phyloP scores from a whole-genome alignment of 129 eudicot genomes.

The Tagetes erecta region DNA sequence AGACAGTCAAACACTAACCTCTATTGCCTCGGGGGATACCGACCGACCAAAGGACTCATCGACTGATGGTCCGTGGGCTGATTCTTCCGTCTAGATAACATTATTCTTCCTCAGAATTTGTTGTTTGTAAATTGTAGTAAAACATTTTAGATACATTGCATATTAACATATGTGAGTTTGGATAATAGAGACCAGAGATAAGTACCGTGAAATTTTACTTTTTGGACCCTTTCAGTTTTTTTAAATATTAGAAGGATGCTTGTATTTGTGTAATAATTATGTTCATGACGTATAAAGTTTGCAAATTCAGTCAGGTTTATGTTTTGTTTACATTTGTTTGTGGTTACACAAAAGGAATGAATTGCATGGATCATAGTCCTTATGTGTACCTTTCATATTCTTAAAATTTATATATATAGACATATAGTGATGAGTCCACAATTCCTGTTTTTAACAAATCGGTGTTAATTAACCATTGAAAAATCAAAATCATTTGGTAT shows the following conservation, averaged over 20 bases:
- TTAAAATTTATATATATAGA: too few relatives aligned
- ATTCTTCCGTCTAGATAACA: conserved; percentile 38
- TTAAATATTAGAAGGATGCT: neutral
- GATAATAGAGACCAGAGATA: conserved; percentile 14
- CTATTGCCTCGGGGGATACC: conserved; percentile 38
- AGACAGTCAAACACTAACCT: conserved; percentile 52
- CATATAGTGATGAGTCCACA: too few relatives aligned
- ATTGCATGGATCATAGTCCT: too few relatives aligned
- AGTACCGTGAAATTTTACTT: neutral
- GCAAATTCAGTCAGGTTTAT: neutral
- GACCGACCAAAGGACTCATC: conserved; percentile 37
- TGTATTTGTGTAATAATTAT: neutral
- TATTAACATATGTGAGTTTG: conserved; percentile 1
- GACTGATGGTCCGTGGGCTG: conserved; percentile 54
- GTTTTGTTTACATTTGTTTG: conserved; percentile 2
- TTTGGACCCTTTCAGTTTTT: neutral
- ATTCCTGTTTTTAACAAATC: too few relatives aligned
- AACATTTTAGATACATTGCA: neutral
- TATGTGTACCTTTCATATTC: too few relatives aligned
- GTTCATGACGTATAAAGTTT: neutral
- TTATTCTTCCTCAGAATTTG: conserved; percentile 24
- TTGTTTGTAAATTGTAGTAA: conserved; percentile 7
- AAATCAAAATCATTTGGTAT: too few relatives aligned
- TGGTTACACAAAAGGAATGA: neutral
- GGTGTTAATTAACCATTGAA: too few relatives aligned